Percentiles rank a stretch among this genome's conserved stretches.
Evolutionary conservation across 2,329 filamentous ascomycete genomes (phyloP).

Genomic region (Fusarium marasasianum): DNA sequence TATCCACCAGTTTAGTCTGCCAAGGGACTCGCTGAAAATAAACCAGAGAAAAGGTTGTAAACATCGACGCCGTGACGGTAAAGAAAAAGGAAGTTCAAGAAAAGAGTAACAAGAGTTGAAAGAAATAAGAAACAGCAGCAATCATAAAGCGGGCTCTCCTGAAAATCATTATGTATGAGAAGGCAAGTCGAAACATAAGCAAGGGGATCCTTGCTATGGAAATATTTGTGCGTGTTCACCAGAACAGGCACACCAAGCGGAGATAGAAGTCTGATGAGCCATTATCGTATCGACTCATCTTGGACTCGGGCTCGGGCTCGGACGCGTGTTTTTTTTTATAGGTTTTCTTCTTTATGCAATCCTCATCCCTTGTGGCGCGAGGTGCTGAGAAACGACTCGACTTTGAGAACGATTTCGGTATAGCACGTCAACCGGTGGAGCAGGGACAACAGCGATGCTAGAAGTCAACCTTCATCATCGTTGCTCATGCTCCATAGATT

Average conservation of each 20-base stretch:
- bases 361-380: conserved; percentile 26
- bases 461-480: conserved; percentile 14
- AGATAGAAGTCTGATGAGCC: not conserved
- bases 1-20: conserved; percentile 38
- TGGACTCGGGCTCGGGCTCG: conserved; percentile 27
- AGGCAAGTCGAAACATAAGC: conserved; percentile 18
- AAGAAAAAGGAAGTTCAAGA: conserved; percentile 24
- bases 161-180: conserved; percentile 38
- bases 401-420: conserved; percentile 3
- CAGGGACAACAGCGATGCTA: conserved; percentile 19
- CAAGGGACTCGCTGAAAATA: conserved; percentile 37
- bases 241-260: conserved; percentile 20
- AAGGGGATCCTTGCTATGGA: conserved; percentile 5
- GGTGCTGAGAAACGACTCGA: conserved; percentile 7
- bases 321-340: conserved; percentile 14
- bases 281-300: conserved; percentile 21
- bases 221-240: conserved; percentile 3
- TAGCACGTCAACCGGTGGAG: conserved; percentile 26
- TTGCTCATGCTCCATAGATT: conserved; percentile 5
- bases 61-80: conserved; percentile 34
- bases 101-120: conserved; percentile 1
- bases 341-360: conserved; percentile 29
- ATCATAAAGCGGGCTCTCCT: conserved; percentile 30
- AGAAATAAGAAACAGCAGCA: conserved; percentile 12
- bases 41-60: conserved; percentile 26